phyloP scores from a whole-genome alignment of 192 early-diverging fungal genomes.

The Backusella tuberculispora region DNA sequence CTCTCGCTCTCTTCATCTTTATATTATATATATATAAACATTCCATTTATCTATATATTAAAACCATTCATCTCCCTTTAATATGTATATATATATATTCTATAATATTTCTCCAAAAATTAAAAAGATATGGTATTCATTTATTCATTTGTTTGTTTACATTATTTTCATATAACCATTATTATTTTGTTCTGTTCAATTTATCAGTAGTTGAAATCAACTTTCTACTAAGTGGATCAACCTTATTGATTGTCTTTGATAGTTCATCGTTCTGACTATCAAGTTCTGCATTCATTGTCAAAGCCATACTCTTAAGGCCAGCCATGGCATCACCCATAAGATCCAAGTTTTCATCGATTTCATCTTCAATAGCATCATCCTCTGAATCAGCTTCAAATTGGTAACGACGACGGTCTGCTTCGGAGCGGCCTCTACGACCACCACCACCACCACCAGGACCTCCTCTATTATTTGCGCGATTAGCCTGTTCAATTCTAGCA shows the following conservation, averaged over 20 bases:
- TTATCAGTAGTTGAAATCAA: constrained; percentile 34
- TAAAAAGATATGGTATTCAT: neutral
- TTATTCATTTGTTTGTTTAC: neutral
- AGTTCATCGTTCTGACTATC: constrained; percentile 64
- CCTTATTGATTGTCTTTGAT: constrained; percentile 49
- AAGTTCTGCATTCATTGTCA: constrained; percentile 62
- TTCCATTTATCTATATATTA: too few species aligned
- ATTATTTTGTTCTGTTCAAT: constrained; percentile 37
- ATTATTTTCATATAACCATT: neutral
- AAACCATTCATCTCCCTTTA: neutral
- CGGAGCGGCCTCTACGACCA: constrained; percentile 45
- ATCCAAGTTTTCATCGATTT: constrained; percentile 72
- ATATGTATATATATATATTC: neutral
- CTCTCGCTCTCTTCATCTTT: neutral
- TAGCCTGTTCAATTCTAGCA: constrained; percentile 57
- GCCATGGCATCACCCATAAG: constrained; percentile 53
- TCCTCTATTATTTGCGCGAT: constrained; percentile 41
- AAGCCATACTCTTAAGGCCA: constrained; percentile 62
- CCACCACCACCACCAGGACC: constrained; percentile 49
- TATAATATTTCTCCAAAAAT: neutral
- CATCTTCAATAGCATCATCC: constrained; percentile 67
- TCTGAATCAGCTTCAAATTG: constrained; percentile 70
- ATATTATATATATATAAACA: neutral
- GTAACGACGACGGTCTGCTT: constrained; percentile 61
- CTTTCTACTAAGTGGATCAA: constrained; percentile 49